A percentile compares a stretch with the other conserved stretches of the same genome.
Conservation (phyloP, 495 filamentous ascomycete species). For the Aspergillus heteromorphus region DNA sequence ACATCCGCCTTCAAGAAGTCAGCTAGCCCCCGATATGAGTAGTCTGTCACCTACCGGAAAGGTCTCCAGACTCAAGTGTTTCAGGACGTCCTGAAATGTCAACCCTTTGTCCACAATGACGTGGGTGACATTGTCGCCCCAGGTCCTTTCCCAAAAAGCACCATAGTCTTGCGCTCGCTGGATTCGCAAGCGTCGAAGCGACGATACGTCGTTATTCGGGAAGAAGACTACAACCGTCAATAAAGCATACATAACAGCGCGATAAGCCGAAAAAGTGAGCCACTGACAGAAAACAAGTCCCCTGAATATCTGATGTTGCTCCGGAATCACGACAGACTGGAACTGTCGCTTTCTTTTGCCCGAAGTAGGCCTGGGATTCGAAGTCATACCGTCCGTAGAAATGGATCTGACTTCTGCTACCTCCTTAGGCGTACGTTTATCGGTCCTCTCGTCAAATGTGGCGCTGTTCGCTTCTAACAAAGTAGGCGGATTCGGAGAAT, state of each 20-base stretch:
- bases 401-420: constrained; percentile 3
- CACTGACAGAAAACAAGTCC: constrained; percentile 55
- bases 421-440: neutral
- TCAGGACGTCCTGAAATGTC: constrained; percentile 59
- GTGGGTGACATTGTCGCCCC: constrained; percentile 56
- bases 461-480: neutral
- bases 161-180: constrained; percentile 71
- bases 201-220: constrained; percentile 69
- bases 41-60: constrained; percentile 40
- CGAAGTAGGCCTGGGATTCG: neutral
- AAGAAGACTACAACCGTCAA: constrained; percentile 55
- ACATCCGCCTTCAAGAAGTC: constrained; percentile 38
- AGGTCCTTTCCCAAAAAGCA: constrained; percentile 56
- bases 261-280: neutral
- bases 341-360: constrained; percentile 22
- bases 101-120: constrained; percentile 73
- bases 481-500: neutral
- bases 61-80: constrained; percentile 45
- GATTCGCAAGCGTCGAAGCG: constrained; percentile 63
- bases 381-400: neutral
- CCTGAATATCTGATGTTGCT: constrained; percentile 60
- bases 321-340: constrained; percentile 43
- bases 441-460: neutral
- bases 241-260: too few relatives aligned
- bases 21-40: constrained; percentile 18